These are phyloP conservation scores for Populus tomentosa DNA, from an alignment of 441 rosid genomes.

Conservation along the genomic window DNA sequence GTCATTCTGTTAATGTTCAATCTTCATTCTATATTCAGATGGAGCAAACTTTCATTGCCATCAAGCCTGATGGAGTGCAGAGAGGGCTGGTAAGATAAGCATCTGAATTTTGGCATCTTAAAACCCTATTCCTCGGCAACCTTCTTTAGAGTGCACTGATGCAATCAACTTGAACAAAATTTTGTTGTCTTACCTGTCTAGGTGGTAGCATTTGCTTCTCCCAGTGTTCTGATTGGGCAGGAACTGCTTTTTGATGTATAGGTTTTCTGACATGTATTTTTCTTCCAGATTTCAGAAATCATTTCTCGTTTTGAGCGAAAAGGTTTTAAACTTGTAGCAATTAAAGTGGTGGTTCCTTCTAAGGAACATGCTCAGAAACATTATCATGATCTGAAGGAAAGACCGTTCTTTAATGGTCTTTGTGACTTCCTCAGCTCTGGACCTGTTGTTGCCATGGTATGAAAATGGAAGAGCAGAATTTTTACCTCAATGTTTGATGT, in stretches of 20 bases:
- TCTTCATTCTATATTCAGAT: constrained; percentile 36
- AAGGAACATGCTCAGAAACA: constrained; percentile 83
- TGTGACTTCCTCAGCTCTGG: constrained; percentile 99
- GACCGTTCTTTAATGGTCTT: constrained; percentile 91
- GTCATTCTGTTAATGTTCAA: background rate
- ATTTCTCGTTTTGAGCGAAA: constrained; percentile 90
- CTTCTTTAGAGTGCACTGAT: background rate
- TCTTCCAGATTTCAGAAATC: constrained; percentile 75
- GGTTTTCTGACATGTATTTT: background rate
- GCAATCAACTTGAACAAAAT: constrained; percentile 8
- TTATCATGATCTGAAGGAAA: constrained; percentile 88
- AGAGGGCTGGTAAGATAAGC: constrained; percentile 72
- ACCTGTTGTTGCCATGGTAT: constrained; percentile 92
- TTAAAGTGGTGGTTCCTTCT: constrained; percentile 72
- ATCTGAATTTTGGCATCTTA: background rate
- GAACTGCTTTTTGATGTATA: background rate
- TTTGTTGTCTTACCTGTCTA: background rate
- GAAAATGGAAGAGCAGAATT: constrained; percentile 8
- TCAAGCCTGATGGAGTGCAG: constrained; percentile 98
- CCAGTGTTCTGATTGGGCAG: background rate
- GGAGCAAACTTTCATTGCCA: constrained; percentile 95
- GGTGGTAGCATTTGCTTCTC: background rate
- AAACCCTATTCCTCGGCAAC: background rate
- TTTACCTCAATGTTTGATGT: background rate
- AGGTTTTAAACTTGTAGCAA: constrained; percentile 93